These are phyloP conservation scores for Puccinia horiana DNA, from an alignment of 1,284 basidiomycete species.

Conservation along the genomic window DNA sequence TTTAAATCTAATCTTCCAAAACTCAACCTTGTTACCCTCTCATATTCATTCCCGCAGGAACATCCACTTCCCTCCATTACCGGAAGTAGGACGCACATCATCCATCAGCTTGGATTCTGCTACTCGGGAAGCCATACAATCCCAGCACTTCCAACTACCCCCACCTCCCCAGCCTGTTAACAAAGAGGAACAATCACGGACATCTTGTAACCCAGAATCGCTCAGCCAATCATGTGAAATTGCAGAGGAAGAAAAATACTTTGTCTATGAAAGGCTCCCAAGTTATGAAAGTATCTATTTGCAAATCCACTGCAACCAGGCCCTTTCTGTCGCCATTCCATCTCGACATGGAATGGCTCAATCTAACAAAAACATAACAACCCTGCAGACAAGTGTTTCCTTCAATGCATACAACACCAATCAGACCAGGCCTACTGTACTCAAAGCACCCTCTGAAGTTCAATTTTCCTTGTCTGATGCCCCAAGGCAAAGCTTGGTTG, in stretches of 20 bases:
- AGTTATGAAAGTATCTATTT: background rate
- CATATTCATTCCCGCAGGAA: no score
- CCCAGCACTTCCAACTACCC: background rate
- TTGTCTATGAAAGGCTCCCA: constrained; percentile 20
- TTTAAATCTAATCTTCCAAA: background rate
- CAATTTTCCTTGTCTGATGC: background rate
- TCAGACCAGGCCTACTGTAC: background rate
- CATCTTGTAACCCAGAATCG: no score
- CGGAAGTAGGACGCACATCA: background rate
- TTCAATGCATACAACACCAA: background rate
- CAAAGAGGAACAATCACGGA: background rate
- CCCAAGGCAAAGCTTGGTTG: background rate
- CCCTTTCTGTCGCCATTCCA: constrained; percentile 10
- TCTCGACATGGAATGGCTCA: background rate
- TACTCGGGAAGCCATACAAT: constrained; percentile 14
- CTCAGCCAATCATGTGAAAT: background rate
- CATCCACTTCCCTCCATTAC: background rate
- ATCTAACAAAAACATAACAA: constrained; percentile 23
- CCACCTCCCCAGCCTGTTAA: background rate
- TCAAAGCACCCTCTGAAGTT: background rate
- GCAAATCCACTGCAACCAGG: constrained; percentile 3
- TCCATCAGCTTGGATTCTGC: constrained; percentile 34
- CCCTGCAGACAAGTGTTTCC: constrained; percentile 27
- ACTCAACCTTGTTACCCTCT: no score
- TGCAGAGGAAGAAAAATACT: constrained; percentile 6